Conservation (phyloP, 164 flowering plant species). For the Cinnamomum chago region DNA sequence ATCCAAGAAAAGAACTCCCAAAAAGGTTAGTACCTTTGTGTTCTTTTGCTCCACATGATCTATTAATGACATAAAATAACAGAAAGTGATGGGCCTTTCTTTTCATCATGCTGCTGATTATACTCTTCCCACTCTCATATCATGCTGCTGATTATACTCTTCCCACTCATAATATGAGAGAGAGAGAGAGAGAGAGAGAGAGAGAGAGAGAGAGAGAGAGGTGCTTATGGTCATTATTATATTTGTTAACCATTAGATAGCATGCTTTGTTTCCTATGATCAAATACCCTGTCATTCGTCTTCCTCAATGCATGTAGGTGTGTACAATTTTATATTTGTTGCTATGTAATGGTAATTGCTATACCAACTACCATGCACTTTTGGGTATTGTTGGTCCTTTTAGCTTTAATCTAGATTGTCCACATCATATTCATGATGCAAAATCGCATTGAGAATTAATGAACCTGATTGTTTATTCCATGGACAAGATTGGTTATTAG, state of each 20-base stretch:
- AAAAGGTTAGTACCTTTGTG: neutral
- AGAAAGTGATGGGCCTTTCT: neutral
- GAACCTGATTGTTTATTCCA: no score
- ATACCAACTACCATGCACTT: no score
- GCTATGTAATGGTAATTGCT: neutral
- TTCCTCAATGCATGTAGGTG: neutral
- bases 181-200: no score
- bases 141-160: neutral
- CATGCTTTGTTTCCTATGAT: neutral
- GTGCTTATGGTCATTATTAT: neutral
- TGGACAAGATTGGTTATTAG: no score
- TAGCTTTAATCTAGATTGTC: neutral
- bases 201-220: neutral
- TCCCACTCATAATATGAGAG: no score
- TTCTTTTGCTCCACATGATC: neutral
- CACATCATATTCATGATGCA: no score
- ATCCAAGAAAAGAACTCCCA: neutral
- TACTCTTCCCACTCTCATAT: neutral
- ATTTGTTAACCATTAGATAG: neutral
- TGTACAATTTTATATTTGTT: neutral
- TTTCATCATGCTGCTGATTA: neutral
- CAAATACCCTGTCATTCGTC: neutral
- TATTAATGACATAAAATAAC: neutral
- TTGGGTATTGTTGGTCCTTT: neutral
- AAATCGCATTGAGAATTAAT: no score